A percentile compares a stretch with the other conserved stretches of the same genome.
Conservation (phyloP, 495 filamentous ascomycete species). For the Amorphotheca resinae region DNA sequence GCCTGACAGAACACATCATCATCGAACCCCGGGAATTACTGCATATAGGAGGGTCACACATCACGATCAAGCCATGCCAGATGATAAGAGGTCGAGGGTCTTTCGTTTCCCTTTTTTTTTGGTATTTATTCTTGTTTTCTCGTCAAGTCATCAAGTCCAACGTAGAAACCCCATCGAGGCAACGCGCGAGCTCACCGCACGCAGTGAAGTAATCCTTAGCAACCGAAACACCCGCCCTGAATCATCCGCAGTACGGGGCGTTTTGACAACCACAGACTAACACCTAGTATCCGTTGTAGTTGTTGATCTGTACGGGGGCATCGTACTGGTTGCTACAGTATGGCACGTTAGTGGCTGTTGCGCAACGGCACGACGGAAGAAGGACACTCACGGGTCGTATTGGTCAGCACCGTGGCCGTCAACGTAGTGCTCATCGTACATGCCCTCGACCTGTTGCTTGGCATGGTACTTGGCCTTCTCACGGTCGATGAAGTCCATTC, state of each 20-base stretch:
- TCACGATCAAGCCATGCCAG: too few relatives aligned
- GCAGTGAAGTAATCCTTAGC: too few relatives aligned
- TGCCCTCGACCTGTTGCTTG: conserved; percentile 46
- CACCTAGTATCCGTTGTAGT: conserved; percentile 5
- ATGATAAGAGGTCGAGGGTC: too few relatives aligned
- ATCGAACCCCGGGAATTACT: too few relatives aligned
- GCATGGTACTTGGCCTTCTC: conserved; percentile 56
- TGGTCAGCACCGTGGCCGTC: conserved; percentile 22
- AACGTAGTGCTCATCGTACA: conserved; percentile 51
- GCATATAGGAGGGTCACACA: too few relatives aligned
- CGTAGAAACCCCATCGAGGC: too few relatives aligned
- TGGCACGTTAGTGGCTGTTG: not conserved
- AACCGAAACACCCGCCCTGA: too few relatives aligned
- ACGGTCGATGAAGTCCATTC: conserved; percentile 53
- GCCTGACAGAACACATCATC: too few relatives aligned
- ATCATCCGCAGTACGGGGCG: not conserved
- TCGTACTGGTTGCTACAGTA: conserved; percentile 11
- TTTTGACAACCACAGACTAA: not conserved
- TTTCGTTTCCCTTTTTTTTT: too few relatives aligned
- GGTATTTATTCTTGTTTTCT: too few relatives aligned
- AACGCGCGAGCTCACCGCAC: too few relatives aligned
- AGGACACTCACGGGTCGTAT: conserved; percentile 37
- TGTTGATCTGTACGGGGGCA: conserved; percentile 2
- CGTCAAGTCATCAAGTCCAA: too few relatives aligned
- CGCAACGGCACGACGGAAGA: not conserved